Percentiles rank a stretch among this genome's conserved stretches.
These are phyloP conservation scores for Rozella allomycis DNA, from an alignment of 371 early-diverging fungal species.

Conservation along the genomic window DNA sequence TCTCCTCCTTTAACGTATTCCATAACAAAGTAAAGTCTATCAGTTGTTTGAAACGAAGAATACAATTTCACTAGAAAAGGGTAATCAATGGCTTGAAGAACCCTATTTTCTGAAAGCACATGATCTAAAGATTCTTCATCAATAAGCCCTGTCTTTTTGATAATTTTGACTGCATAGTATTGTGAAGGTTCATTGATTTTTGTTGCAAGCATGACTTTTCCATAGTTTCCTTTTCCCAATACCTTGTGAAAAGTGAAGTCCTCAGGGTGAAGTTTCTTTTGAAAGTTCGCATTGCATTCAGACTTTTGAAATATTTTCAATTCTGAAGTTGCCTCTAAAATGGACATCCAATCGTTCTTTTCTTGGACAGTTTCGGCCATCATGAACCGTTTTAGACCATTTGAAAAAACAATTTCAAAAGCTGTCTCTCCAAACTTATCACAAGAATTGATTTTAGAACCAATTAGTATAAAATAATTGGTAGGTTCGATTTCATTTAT, in stretches of 20 bases:
- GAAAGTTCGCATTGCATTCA: background rate
- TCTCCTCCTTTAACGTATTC: slow-evolving; percentile 23
- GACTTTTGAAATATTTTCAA: slow-evolving; percentile 5
- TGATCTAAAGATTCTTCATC: slow-evolving; percentile 3
- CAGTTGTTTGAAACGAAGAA: slow-evolving; percentile 7
- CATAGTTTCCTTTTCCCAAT: slow-evolving; percentile 9
- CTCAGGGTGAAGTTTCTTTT: background rate
- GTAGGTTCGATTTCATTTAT: slow-evolving; percentile 4
- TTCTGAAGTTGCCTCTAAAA: no score
- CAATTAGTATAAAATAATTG: slow-evolving; percentile 4
- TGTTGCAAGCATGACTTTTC: slow-evolving; percentile 7
- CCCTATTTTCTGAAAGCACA: slow-evolving; percentile 8
- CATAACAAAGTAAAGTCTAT: slow-evolving; percentile 11
- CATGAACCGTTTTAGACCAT: slow-evolving; percentile 6
- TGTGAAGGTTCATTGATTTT: slow-evolving; percentile 2
- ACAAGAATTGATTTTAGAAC: slow-evolving; percentile 1
- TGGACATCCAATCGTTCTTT: slow-evolving; percentile 7
- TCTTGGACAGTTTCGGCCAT: slow-evolving; percentile 1
- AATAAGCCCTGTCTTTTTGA: slow-evolving; percentile 6
- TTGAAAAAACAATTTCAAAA: slow-evolving; percentile 5
- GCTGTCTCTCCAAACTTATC: slow-evolving; percentile 2
- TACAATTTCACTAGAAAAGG: slow-evolving; percentile 11
- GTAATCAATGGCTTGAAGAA: slow-evolving; percentile 7
- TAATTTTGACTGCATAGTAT: slow-evolving; percentile 10
- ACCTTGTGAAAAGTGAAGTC: slow-evolving; percentile 1